phyloP scores from a whole-genome alignment of 345 rosid genomes.

The Eucalyptus marginata region DNA sequence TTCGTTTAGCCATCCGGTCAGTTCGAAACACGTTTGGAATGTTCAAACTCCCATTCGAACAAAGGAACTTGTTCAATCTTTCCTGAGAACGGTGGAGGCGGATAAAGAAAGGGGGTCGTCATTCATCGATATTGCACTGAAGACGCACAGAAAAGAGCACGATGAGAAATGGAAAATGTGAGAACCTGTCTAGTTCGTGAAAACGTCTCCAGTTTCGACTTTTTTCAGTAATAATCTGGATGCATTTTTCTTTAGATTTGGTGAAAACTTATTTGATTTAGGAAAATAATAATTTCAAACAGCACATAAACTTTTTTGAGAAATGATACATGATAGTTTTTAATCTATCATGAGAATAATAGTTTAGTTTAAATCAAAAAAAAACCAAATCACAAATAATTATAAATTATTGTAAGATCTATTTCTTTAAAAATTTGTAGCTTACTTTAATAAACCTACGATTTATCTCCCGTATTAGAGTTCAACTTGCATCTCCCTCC shows the following conservation, averaged over 20 bases:
- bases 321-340: no score
- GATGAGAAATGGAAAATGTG: background rate
- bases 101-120: background rate
- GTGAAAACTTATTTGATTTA: background rate
- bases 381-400: no score
- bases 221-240: background rate
- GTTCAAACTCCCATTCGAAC: background rate
- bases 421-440: no score
- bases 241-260: background rate
- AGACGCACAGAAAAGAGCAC: background rate
- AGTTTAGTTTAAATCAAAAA: fast-evolving
- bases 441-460: background rate
- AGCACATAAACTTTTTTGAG: no score
- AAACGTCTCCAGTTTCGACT: background rate
- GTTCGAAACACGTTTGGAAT: background rate
- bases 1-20: background rate
- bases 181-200: background rate
- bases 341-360: no score
- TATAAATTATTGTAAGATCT: fast-evolving
- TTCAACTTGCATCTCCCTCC: background rate
- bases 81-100: background rate
- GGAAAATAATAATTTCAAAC: background rate
- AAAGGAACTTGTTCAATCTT: background rate
- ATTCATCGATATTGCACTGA: background rate
- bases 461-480: background rate